These are phyloP conservation scores for Stemphylium lycopersici DNA, from an alignment of 2,329 filamentous ascomycete genomes.

Conservation along the genomic window DNA sequence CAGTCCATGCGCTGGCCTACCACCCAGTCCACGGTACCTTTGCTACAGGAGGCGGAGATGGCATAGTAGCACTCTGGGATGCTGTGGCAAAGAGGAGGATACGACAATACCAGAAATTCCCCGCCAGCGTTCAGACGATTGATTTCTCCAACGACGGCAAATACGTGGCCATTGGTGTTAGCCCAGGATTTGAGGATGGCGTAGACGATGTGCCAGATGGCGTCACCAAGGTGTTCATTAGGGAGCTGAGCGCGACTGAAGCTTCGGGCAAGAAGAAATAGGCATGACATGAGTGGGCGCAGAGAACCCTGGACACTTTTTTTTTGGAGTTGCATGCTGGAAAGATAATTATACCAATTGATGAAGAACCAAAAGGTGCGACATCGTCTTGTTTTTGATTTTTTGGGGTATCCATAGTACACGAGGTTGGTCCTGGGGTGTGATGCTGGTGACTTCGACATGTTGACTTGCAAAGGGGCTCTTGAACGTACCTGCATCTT, in stretches of 20 bases:
- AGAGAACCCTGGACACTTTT: not conserved
- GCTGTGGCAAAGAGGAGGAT: conserved; percentile 88
- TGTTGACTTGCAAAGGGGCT: not conserved
- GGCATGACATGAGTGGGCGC: not conserved
- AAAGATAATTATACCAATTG: conserved; percentile 3
- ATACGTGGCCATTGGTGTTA: conserved; percentile 78
- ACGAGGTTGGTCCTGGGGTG: not conserved
- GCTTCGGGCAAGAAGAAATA: conserved; percentile 81
- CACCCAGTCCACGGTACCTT: conserved; percentile 85
- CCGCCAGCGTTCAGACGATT: conserved; percentile 77
- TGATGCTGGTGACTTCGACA: not conserved
- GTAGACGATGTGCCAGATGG: conserved; percentile 80
- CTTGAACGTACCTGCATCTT: no score
- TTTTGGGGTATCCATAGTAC: not conserved
- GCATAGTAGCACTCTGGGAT: conserved; percentile 92
- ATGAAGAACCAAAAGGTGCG: not conserved
- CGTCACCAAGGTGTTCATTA: conserved; percentile 74
- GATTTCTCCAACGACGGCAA: conserved; percentile 79
- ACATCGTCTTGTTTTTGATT: not conserved
- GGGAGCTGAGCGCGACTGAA: conserved; percentile 85
- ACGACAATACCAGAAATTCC: conserved; percentile 84
- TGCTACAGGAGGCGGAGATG: conserved; percentile 86
- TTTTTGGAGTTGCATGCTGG: not conserved
- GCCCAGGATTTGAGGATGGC: conserved; percentile 86
- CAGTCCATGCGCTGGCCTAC: conserved; percentile 88